These are phyloP conservation scores for Ceratocystis diversiconidia DNA, from an alignment of 2,329 filamentous ascomycete species.

Conservation along the genomic window DNA sequence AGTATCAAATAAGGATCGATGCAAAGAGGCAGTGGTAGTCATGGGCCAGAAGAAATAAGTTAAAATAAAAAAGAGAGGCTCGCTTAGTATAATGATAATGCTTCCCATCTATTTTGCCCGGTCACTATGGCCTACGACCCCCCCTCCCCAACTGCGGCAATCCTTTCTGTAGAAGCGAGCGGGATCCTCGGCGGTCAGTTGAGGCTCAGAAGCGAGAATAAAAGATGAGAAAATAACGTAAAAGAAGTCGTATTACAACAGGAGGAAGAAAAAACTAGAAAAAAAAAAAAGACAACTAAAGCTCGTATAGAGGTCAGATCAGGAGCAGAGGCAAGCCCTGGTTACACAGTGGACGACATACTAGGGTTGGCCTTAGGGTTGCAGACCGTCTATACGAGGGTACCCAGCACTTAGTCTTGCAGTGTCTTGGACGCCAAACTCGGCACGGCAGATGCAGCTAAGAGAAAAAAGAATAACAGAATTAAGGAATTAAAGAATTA, in stretches of 20 bases:
- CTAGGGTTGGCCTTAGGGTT: neutral
- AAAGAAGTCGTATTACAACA: neutral
- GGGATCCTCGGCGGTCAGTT: neutral
- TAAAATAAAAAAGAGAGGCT: neutral
- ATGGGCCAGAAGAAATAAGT: neutral
- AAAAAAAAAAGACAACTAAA: neutral
- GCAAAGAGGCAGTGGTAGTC: neutral
- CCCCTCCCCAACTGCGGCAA: too few species aligned
- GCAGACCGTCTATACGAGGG: neutral
- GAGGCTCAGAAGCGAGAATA: neutral
- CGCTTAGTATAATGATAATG: neutral
- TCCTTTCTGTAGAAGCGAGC: neutral
- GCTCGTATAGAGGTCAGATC: neutral
- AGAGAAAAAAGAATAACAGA: too few species aligned
- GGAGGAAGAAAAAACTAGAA: neutral
- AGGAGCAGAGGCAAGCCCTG: neutral
- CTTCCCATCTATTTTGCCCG: too few species aligned
- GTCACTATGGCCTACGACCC: too few species aligned
- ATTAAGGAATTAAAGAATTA: too few species aligned
- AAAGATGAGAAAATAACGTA: too few species aligned
- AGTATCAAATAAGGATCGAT: too few species aligned
- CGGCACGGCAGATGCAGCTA: neutral
- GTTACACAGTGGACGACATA: neutral
- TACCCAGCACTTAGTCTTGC: neutral
- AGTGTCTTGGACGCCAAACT: neutral